phyloP scores from a whole-genome alignment of 352 stramenopile genomes.

The Phytophthora brassicae region DNA sequence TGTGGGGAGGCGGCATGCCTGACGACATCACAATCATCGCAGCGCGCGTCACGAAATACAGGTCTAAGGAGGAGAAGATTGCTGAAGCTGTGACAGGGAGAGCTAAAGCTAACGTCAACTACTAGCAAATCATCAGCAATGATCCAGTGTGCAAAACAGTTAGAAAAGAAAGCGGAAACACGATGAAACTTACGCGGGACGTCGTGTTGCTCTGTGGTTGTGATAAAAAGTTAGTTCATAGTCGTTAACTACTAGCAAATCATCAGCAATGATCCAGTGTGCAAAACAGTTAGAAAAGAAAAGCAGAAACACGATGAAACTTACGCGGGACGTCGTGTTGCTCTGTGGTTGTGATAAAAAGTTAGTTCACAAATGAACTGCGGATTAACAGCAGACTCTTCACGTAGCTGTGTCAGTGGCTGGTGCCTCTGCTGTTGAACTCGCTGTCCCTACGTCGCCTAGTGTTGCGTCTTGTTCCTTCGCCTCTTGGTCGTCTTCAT shows the following conservation, averaged over 20 bases:
- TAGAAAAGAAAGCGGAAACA: slow-evolving; percentile 25
- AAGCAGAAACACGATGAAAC: slow-evolving; percentile 21
- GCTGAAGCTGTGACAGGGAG: slow-evolving; percentile 23
- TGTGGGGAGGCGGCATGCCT: slow-evolving; percentile 94
- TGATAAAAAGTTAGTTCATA: slow-evolving; percentile 26
- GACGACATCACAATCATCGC: slow-evolving; percentile 89
- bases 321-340: slow-evolving; percentile 22
- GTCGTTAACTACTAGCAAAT: slow-evolving; percentile 19
- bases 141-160: slow-evolving; percentile 11
- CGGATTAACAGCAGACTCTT: background rate
- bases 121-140: slow-evolving; percentile 21
- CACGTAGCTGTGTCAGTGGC: slow-evolving; percentile 14
- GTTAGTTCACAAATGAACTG: slow-evolving; percentile 17
- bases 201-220: slow-evolving; percentile 19
- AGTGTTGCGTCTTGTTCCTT: slow-evolving; percentile 28
- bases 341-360: slow-evolving; percentile 22
- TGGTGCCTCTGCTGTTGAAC: background rate
- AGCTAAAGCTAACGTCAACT: slow-evolving; percentile 11
- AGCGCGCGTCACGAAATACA: slow-evolving; percentile 58
- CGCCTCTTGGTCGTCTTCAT: slow-evolving; percentile 18
- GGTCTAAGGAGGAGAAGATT: slow-evolving; percentile 30
- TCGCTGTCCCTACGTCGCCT: slow-evolving; percentile 29
- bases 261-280: slow-evolving; percentile 14
- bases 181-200: slow-evolving; percentile 19
- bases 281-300: slow-evolving; percentile 18